Evolutionary conservation across 495 filamentous ascomycete species (phyloP).

Genomic region (Xylaria flabelliformis): DNA sequence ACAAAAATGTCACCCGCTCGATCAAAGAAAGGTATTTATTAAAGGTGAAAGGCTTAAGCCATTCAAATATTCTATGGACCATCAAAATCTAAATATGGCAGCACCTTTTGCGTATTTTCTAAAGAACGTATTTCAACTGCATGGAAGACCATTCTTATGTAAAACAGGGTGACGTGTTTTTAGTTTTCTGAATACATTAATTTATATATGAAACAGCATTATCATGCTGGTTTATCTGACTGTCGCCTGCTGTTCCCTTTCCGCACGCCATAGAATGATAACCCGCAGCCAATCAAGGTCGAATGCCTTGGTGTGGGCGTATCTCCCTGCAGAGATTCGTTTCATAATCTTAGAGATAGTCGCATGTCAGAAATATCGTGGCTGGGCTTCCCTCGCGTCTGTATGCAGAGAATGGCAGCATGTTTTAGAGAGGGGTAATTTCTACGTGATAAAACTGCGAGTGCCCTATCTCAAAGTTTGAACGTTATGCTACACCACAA

Average conservation of each 20-base stretch:
- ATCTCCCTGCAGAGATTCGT: background rate
- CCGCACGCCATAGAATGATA: background rate
- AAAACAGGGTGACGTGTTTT: background rate
- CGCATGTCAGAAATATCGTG: background rate
- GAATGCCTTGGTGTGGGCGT: background rate
- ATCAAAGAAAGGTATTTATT: no score
- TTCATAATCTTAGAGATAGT: background rate
- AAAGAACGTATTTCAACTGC: no score
- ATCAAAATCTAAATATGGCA: no score
- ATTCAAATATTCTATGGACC: no score
- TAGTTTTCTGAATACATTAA: background rate
- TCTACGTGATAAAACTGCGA: background rate
- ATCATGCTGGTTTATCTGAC: background rate
- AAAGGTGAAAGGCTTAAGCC: no score
- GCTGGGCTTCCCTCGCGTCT: slow-evolving; percentile 8
- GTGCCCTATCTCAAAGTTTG: background rate
- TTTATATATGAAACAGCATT: background rate
- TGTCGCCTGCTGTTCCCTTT: background rate
- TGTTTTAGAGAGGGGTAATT: background rate
- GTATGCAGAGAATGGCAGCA: slow-evolving; percentile 6
- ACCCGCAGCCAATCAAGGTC: background rate
- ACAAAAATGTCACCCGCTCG: no score
- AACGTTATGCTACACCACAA: background rate
- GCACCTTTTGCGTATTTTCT: no score
- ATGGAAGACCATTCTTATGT: background rate